Base-by-base conservation (phyloP, 805 yeast species). In the Yamadazyma scolyti region DNA sequence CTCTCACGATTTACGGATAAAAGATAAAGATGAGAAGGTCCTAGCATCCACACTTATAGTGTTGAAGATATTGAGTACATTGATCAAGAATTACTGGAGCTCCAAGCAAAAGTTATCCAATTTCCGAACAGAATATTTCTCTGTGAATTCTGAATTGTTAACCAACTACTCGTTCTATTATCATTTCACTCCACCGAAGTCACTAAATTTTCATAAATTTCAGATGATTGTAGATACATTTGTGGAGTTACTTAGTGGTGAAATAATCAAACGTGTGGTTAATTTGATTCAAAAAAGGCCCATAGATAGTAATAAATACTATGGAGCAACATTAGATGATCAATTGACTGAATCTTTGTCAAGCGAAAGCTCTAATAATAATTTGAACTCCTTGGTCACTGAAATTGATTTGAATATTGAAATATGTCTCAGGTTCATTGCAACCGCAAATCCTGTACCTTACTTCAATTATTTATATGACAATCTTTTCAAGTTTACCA, bases 401-500 rank as follows among this genome's bases (percentile, higher is more conserved):
- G 61, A 58, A 19, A 59, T 65, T 24, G 71, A 65, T 42, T 30
- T 34, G n/a, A 45, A 54, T 31, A 40, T 57, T 11, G 60, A 55
- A 37, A 34, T 52, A 9, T 46, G 58, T 13, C 41, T 62, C 24
- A 49, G 61, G 26, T 65, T 50, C 31, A 36, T 65, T 9, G 64
- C 69, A 1, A 50, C 61, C 1, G 50, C 71, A 3, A 61, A 61
- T 37, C 62, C 71, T 1, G 30, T 27, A 2, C 53, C 52, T 4
- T 65, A 60, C 37, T 54, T 47, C 31, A 36, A 39, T 16, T 64
- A 48, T 31, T 26, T 61, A 7, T 33, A 43, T 18, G 26, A 36
- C 1, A 55, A 52, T 20, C 28, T 65, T 4, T 55, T 61, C 32
- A 33, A 32, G 6, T 55, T 23, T 24, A 18, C 48, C 11, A 43